Conservation (phyloP, 805 yeast genomes). For the Monosporozyma unispora region DNA sequence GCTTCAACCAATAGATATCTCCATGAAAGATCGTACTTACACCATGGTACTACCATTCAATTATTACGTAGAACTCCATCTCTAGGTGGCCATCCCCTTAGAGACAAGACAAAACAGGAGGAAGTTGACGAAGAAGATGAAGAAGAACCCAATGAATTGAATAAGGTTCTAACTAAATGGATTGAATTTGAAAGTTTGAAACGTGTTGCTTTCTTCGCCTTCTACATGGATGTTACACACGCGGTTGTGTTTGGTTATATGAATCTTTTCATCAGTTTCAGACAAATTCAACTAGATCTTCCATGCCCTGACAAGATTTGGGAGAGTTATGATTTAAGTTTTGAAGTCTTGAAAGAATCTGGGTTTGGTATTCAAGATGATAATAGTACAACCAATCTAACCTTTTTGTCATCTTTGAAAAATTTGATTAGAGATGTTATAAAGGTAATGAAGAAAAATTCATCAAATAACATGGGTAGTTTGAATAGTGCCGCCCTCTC, state of each 20-base stretch:
- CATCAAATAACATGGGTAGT: neutral
- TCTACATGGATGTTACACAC: constrained; percentile 71
- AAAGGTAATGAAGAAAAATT: neutral
- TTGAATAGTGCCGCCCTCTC: neutral
- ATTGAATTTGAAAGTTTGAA: constrained; percentile 72
- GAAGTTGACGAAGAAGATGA: constrained; percentile 1
- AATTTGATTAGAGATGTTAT: constrained; percentile 42
- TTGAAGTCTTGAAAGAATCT: constrained; percentile 15
- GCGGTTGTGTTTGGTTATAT: constrained; percentile 73
- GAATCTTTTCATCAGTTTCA: constrained; percentile 41
- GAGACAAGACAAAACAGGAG: constrained; percentile 8
- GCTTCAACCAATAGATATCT: constrained; percentile 54
- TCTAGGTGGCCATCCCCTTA: constrained; percentile 57
- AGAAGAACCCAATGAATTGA: constrained; percentile 15
- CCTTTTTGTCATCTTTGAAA: constrained; percentile 51
- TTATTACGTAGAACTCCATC: constrained; percentile 66
- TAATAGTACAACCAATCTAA: constrained; percentile 21
- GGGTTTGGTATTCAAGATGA: constrained; percentile 16
- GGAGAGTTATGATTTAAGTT: constrained; percentile 33
- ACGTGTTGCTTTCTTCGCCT: constrained; percentile 71
- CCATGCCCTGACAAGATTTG: constrained; percentile 58
- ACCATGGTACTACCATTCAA: constrained; percentile 82
- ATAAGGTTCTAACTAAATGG: constrained; percentile 41
- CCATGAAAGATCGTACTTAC: constrained; percentile 78
- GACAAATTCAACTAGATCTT: constrained; percentile 51